Evolutionary conservation across 805 yeast species (phyloP), one percentile per base, ranked within the genome.

Genomic region (Yarrowia deformans): DNA sequence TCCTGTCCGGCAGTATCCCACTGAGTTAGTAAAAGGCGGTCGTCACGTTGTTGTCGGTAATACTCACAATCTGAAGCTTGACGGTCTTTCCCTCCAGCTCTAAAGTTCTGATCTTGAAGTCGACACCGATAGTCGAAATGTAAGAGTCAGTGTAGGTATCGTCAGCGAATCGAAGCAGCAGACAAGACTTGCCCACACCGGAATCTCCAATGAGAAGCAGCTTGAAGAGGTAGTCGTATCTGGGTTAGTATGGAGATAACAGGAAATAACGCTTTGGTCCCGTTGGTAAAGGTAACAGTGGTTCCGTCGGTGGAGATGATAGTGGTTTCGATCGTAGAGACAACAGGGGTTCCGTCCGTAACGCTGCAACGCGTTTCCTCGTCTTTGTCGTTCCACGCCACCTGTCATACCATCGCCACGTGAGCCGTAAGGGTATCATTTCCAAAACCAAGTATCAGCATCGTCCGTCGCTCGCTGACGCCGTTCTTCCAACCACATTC

Each of bases 1-100:
- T 95, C 99, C 83, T 95, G 99, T 58, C 99, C 99, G 13, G 98
- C 99, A 69, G 99, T 95, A 79, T 95, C 99, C 99, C 99, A 95
- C 77, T 75, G 66, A 6, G 56, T 68, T 63, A 42, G 67, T 63
- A 49, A 10, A 3, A 1, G 14, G 29, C 3, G 7, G 14, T 19
- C 3, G 5, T 3, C 23, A 1, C 29, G 8, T 4, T 23, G 1
- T 0, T 16, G 23, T 18, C 2, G 35, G 18, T 42, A 19, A 23
- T 32, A 73, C 77, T 45, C 70, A 75, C 77, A 78, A 95, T 94
- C 83, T 95, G 99, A 77, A 95, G 86, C 82, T 95, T 95, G 79
- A 95, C 95, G 68, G 97, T 91, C 84, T 95, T 95, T 73, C 98
- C 98, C 75, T 95, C 98, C 71, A 95, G 84, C 78, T 95, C 98